A percentile compares a stretch with the other conserved stretches of the same genome.
These are phyloP conservation scores for Hydnomerulius pinastri DNA, from an alignment of 768 basidiomycete genomes.

Conservation along the genomic window DNA sequence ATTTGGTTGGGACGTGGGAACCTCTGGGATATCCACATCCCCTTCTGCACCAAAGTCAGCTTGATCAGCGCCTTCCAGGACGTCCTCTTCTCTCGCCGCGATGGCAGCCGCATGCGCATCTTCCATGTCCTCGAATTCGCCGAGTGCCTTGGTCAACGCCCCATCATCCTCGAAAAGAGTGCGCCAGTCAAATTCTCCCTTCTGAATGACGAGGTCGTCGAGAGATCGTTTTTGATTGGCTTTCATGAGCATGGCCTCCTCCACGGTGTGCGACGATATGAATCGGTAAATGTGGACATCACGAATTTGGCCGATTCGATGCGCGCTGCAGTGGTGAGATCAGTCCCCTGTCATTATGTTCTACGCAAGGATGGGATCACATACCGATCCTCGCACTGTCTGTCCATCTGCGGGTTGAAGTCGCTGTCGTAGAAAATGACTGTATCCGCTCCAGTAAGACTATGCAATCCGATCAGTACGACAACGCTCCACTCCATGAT, in stretches of 20 bases:
- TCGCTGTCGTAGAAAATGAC: slow-evolving; percentile 98
- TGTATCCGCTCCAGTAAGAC: slow-evolving; percentile 87
- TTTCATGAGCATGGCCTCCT: slow-evolving; percentile 94
- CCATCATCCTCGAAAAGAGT: slow-evolving; percentile 67
- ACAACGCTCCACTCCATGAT: slow-evolving; percentile 16
- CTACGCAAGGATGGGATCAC: slow-evolving; percentile 14
- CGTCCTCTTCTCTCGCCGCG: slow-evolving; percentile 73
- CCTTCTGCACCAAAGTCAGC: slow-evolving; percentile 71
- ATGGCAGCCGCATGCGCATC: slow-evolving; percentile 81
- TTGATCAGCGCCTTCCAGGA: slow-evolving; percentile 75
- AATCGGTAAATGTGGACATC: slow-evolving; percentile 97
- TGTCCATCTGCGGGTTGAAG: slow-evolving; percentile 97
- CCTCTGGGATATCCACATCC: slow-evolving; percentile 13
- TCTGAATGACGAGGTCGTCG: slow-evolving; percentile 89
- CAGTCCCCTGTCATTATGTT: background rate
- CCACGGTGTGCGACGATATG: slow-evolving; percentile 86
- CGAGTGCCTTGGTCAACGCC: slow-evolving; percentile 73
- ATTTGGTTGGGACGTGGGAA: slow-evolving; percentile 19
- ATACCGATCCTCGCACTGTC: slow-evolving; percentile 92
- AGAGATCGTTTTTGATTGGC: slow-evolving; percentile 97
- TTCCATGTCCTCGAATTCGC: slow-evolving; percentile 85
- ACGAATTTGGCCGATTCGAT: slow-evolving; percentile 97
- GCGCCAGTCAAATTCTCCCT: slow-evolving; percentile 95
- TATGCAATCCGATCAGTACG: slow-evolving; percentile 31
- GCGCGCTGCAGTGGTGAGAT: slow-evolving; percentile 57